Conservation (phyloP, 768 basidiomycete species). For the Mycena latifolia region DNA sequence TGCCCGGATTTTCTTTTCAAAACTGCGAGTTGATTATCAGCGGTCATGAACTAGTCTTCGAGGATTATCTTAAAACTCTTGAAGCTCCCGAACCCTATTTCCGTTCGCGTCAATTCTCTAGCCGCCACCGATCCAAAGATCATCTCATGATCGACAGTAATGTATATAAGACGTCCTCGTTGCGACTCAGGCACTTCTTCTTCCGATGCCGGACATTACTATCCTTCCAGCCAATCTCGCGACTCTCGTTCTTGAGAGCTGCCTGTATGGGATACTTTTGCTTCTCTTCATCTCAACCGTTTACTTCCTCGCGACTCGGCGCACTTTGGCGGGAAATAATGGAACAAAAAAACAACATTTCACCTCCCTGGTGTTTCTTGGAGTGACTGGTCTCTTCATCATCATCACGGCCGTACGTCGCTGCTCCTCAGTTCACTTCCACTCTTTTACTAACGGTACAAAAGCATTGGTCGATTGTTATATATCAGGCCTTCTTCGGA, state of each 20-base stretch:
- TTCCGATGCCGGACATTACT: constrained; percentile 17
- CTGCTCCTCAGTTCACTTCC: too few species aligned
- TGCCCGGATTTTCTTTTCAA: too few species aligned
- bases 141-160: not conserved
- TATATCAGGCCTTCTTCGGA: constrained; percentile 25
- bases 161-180: not conserved
- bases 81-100: too few species aligned
- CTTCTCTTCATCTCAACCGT: constrained; percentile 25
- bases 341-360: not conserved
- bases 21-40: too few species aligned
- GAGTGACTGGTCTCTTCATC: constrained; percentile 4
- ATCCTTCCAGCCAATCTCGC: constrained; percentile 24
- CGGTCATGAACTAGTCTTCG: too few species aligned
- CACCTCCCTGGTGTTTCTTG: not conserved
- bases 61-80: too few species aligned
- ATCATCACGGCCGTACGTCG: constrained; percentile 13
- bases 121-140: not conserved
- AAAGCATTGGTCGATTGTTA: constrained; percentile 30
- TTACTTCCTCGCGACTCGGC: constrained; percentile 12
- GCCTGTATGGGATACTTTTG: constrained; percentile 29
- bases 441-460: too few species aligned
- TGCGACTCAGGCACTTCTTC: not conserved
- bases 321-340: constrained; percentile 11
- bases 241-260: constrained; percentile 27
- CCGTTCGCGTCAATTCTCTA: too few species aligned